Evolutionary conservation across 805 yeast genomes (phyloP), one percentile per base, ranked within the genome.

Genomic region (Kodamaea kaohsiungensis): DNA sequence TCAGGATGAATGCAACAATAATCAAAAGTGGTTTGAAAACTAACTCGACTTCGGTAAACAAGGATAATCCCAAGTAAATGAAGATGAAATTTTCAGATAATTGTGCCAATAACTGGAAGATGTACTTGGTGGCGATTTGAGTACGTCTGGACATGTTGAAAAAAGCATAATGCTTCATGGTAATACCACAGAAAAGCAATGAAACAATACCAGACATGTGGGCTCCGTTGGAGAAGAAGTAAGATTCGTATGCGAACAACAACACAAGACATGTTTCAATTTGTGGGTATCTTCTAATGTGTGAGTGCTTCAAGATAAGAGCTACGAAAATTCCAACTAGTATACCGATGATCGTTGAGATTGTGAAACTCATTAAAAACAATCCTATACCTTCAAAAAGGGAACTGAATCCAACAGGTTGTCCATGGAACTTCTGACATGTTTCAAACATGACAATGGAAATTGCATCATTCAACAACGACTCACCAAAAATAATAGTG

Each of bases 201-300:
- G 98, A 91, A 6, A 93, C 98, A 59, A 93, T 93, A 46, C 99
- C 99, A 5, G 98, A 92, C 99, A 95, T 95, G 69, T 96, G 99
- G 64, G 98, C 96, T 49, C 99, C 99, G 66, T 95, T 95, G 43
- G 98, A 92, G 71, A 95, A 95, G 77, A 95, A 95, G 71, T 95
- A 95, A 0, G 98, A 91, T 64, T 91, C 97, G 68, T 95, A 95
- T 15, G 98, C 98, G 67, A 92, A 86, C 61, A 95, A 73, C 46
- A 95, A 73, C 27, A 95, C 96, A 53, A 95, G 69, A 69, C 98
- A 96, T 27, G 98, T 89, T 75, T 95, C 99, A 64, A 95, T 90
- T 68, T 91, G 96, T n/a, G 98, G 98, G 68, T 89, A 91, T 62
- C 98, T 78, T 73, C 98, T 81, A 49, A 95, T 86, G 64, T 91